phyloP scores from a whole-genome alignment of 176 grass and related monocot genomes.

The Microstegium vimineum region DNA sequence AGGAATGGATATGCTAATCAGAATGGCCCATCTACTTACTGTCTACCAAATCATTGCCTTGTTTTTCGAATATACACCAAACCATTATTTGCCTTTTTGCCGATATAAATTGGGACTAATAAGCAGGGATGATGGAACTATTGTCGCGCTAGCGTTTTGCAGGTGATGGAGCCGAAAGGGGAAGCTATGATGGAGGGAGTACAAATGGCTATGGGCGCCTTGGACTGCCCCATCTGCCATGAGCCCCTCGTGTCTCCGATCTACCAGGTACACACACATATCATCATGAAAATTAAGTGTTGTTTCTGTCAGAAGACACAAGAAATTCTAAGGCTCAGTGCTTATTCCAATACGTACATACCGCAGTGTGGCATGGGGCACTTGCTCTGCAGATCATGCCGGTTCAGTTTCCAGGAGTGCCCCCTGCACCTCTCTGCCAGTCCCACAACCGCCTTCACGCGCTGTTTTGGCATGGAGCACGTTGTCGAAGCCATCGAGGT shows the following conservation, averaged over 20 bases:
- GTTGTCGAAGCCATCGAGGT: neutral
- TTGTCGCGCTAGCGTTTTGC: neutral
- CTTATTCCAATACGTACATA: no score
- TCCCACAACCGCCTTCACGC: neutral
- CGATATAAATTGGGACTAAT: neutral
- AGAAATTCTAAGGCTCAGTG: no score
- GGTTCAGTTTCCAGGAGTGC: no score
- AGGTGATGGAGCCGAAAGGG: neutral
- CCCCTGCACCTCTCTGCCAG: neutral
- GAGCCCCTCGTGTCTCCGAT: neutral
- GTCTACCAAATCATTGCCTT: neutral
- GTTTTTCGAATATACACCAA: neutral
- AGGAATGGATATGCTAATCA: neutral
- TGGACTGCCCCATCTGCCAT: neutral
- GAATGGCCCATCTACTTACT: neutral
- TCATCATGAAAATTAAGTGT: neutral
- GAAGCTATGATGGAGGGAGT: neutral
- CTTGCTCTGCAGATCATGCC: slow-evolving; percentile 1
- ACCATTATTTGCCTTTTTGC: no score
- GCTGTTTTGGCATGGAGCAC: slow-evolving; percentile 16
- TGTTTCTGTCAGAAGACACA: no score
- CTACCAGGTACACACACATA: neutral
- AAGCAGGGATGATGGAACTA: neutral
- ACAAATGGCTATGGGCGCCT: neutral
- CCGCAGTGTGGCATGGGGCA: slow-evolving; percentile 12